Base-by-base conservation (phyloP, 2,329 filamentous ascomycete genomes). In the Aspergillus pseudotamarii region DNA sequence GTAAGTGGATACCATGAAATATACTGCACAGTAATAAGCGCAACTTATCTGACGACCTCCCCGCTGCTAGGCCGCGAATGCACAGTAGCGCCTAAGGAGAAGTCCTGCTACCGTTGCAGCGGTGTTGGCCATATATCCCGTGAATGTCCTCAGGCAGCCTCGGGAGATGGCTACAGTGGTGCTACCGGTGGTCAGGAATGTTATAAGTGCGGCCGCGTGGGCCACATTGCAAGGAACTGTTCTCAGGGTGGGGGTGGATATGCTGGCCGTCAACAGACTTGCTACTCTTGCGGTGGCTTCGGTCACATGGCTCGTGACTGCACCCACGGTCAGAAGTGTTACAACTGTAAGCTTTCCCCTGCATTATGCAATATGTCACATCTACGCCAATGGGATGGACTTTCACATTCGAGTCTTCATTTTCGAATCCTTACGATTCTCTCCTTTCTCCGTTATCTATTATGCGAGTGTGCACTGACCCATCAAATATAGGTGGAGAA, bases 291-390 rank as follows among this genome's bases (percentile, higher is more conserved):
- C 84, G 95, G 95, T 73, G 95, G 95, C 70, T 94, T 93, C 78
- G 94, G 94, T 76, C 95, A 99, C 85, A 94, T 97, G 91, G 94
- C 92, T 78, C 91, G 94, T 86, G 95, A 98, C 83, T 99, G 95
- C 83, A 96, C 94, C 74, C 96, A 98, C 81, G 95, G 95, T 75
- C 94, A 96, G 86, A 98, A 98, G 87, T 99, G 95, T 90, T 99
- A 98, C 89, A 97, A 97, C 89, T 98, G 95, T 89, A 77, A 77
- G 85, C 23, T 34, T 19, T 34, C 8, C 30, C 34, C 12, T 23
- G 6, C 32, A n/a, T n/a, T 41, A n/a, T 51, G 19, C 45, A 23
- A 3, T 11, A 38, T 38, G 30, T 11, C 14, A 57, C 6, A n/a
- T n/a, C 16, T 41, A 41, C 38, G 6, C 38, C 38, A n/a, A 19